Conservation (phyloP, 129 eudicot species). For the Silybum marianum region DNA sequence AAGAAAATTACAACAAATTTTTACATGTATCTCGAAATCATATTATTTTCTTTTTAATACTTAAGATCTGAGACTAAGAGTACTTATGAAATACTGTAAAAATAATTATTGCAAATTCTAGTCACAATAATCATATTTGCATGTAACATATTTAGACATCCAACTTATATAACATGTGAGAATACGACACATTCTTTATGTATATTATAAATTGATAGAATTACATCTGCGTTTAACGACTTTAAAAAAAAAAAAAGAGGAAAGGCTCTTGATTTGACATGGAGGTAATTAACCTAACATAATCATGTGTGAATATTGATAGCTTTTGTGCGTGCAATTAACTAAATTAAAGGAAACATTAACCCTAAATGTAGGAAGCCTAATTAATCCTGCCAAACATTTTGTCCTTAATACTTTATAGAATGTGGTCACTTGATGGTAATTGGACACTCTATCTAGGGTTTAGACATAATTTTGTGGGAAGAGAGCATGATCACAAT, state of each 20-base stretch:
- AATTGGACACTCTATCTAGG: conserved; percentile 22
- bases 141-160: not conserved
- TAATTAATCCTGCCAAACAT: conserved; percentile 38
- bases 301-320: conserved; percentile 19
- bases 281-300: conserved; percentile 37
- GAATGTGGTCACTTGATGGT: conserved; percentile 20
- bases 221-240: conserved; percentile 13
- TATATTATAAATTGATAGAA: not conserved
- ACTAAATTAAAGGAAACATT: conserved; percentile 29
- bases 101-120: too few relatives aligned
- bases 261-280: conserved; percentile 15
- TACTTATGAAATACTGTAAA: too few relatives aligned
- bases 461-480: not conserved
- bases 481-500: not conserved
- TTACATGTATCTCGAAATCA: not conserved
- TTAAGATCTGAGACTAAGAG: not conserved
- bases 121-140: not conserved
- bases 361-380: conserved; percentile 36
- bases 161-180: not conserved
- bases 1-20: not conserved
- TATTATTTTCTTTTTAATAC: too few relatives aligned
- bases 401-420: conserved; percentile 26
- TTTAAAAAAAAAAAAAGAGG: not conserved
- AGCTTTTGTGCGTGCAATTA: conserved; percentile 24
- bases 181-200: not conserved